phyloP scores from a whole-genome alignment of 2,329 filamentous ascomycete species.

The Huntiella savannae region DNA sequence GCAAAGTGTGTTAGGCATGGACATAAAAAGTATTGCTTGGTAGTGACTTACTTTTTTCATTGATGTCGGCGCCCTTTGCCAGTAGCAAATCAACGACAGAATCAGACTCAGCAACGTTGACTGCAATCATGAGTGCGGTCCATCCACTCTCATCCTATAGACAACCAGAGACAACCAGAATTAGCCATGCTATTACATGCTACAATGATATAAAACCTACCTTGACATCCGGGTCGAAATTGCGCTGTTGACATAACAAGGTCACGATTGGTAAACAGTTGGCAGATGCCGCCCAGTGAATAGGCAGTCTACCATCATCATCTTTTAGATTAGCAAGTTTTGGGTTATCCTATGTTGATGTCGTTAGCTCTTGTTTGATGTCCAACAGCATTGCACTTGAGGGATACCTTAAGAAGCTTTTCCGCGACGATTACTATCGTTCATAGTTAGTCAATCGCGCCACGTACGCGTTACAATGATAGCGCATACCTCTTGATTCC shows the following conservation, averaged over 20 bases:
- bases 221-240: constrained; percentile 70
- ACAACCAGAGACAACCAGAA: too few relatives aligned
- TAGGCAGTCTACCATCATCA: constrained; percentile 70
- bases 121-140: constrained; percentile 71
- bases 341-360: constrained; percentile 44
- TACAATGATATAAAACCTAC: constrained; percentile 22
- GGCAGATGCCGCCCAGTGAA: constrained; percentile 86
- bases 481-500: constrained; percentile 55
- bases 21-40: not conserved
- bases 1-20: constrained; percentile 11
- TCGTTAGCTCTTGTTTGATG: not conserved
- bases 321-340: constrained; percentile 57
- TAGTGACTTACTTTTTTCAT: constrained; percentile 42
- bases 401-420: constrained; percentile 5
- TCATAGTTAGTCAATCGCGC: not conserved
- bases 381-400: not conserved
- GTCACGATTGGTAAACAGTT: constrained; percentile 60
- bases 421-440: constrained; percentile 1
- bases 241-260: constrained; percentile 47
- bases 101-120: constrained; percentile 53
- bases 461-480: not conserved
- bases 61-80: constrained; percentile 49
- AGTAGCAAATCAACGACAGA: constrained; percentile 49
- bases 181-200: not conserved
- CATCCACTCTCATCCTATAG: constrained; percentile 55